Evolutionary conservation across 495 filamentous ascomycete genomes (phyloP), one percentile per base, ranked within the genome.

Genomic region (Penicillium daleae): DNA sequence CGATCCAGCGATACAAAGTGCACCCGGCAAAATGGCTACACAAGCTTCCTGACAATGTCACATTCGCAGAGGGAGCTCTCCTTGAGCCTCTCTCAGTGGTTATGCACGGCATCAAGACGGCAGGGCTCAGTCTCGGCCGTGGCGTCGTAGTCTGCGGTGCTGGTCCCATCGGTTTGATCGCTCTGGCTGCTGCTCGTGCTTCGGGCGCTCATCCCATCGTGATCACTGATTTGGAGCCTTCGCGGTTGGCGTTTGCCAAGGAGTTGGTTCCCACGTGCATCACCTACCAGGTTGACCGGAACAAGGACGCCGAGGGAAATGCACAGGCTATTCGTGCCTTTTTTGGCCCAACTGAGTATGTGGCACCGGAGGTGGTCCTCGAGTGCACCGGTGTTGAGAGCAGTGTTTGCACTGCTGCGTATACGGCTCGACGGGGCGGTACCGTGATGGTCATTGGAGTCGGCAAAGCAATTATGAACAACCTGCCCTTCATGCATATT

Each of bases 71-170:
- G 39, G 91, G 90, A 21, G 90, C 91, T 5, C 68, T 95, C 5
- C 79, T 90, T 19, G 91, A 95, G 71, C 91, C 91, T 7, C 78
- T 94, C 12, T 82, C 86, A 1, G 91, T 95, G 12, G 90, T 89
- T 3, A 84, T 92, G 69, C 89, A 92, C 61, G 90, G 88, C 4
- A 76, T 82, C 5, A 76, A 83, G 49, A 77, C 88, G 29, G 86
- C 86, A 4, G 70, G 74, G 2, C 75, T 92, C 6, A 69, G 77
- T 7, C 66, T 75, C 3, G 78, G 79, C 2, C 75, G 79, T 1
- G 85, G 83, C 0, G 86, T 89, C 0, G 78, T 95, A 7, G 80
- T 95, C 0, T 87, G 92, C 50, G 91, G 91, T 35, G 89, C 91
- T 26, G 91, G 91, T 4, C 85, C 90, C 0, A 89, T 95, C 5